These are phyloP conservation scores for Fraxinus quadrangulata DNA, from an alignment of 257 asterid species.

Conservation along the genomic window DNA sequence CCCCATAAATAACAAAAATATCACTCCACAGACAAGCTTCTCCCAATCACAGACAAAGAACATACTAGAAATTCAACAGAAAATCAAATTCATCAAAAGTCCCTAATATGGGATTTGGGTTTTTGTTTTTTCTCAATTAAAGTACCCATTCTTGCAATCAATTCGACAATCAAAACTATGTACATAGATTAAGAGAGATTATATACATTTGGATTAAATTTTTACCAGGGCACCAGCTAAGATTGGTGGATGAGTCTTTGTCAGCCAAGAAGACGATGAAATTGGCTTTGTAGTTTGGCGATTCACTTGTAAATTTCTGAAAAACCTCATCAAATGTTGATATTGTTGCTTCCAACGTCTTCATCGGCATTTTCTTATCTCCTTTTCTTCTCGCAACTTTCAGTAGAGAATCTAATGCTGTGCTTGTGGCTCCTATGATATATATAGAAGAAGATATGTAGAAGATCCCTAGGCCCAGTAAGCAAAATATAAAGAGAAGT, in stretches of 20 bases:
- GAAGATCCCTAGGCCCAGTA: neutral
- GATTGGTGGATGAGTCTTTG: conserved; percentile 76
- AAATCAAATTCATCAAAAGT: neutral
- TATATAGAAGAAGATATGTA: neutral
- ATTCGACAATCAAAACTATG: neutral
- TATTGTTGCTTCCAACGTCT: conserved; percentile 65
- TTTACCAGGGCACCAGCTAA: conserved; percentile 96
- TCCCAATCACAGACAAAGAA: neutral
- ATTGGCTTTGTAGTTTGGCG: conserved; percentile 64
- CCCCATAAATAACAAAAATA: neutral
- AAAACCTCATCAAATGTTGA: conserved; percentile 62
- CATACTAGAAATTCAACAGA: neutral
- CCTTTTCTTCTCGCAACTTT: neutral
- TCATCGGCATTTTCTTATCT: conserved; percentile 61
- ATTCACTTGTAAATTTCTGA: conserved; percentile 53
- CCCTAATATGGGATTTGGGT: neutral
- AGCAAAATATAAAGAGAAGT: neutral
- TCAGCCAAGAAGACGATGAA: conserved; percentile 91
- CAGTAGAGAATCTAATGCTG: conserved; percentile 10
- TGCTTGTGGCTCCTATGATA: neutral
- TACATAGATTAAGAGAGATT: neutral
- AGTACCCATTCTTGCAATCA: neutral
- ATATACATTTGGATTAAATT: neutral
- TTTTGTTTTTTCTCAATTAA: neutral
- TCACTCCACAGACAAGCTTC: neutral